These are phyloP conservation scores for Suhomyces maxii DNA, from an alignment of 1,139 yeast species.

Conservation along the genomic window DNA sequence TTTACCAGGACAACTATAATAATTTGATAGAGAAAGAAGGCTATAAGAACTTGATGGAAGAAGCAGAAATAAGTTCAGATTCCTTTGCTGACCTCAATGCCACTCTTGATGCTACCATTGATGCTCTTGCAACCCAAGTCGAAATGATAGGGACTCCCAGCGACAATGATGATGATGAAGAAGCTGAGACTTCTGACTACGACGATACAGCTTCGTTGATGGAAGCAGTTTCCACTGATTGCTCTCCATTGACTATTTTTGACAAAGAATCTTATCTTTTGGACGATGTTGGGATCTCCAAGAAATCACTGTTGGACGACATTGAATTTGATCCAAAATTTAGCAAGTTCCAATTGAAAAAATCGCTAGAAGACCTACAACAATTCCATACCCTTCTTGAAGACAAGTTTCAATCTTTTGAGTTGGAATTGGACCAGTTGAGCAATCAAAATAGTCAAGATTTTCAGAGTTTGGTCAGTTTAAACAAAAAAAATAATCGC, in stretches of 20 bases:
- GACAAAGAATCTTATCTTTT: conserved; percentile 2
- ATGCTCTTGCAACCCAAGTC: conserved; percentile 3
- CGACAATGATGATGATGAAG: conserved; percentile 1
- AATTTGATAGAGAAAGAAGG: conserved; percentile 1
- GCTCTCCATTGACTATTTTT: conserved; percentile 6
- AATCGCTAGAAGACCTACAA: conserved; percentile 16
- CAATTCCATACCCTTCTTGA: conserved; percentile 11
- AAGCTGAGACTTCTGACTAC: not conserved
- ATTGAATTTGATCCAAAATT: not conserved
- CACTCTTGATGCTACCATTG: conserved; percentile 1
- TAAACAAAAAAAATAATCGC: conserved; percentile 10
- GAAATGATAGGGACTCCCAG: conserved; percentile 1
- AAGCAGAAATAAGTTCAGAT: too few relatives aligned
- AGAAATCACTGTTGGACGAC: conserved; percentile 1
- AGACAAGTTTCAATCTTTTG: conserved; percentile 12
- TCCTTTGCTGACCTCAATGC: too few relatives aligned
- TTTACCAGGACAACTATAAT: conserved; percentile 11
- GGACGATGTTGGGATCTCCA: conserved; percentile 5
- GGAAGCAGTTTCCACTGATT: conserved; percentile 8
- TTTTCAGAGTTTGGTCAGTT: conserved; percentile 11
- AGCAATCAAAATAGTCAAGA: conserved; percentile 12
- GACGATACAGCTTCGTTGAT: conserved; percentile 19
- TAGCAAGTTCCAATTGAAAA: conserved; percentile 12
- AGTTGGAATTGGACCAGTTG: conserved; percentile 12
- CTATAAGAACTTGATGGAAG: too few relatives aligned